Percentiles rank a stretch among this genome's conserved stretches.
phyloP scores from a whole-genome alignment of 2,329 filamentous ascomycete genomes.

The Cercospora zeina region DNA sequence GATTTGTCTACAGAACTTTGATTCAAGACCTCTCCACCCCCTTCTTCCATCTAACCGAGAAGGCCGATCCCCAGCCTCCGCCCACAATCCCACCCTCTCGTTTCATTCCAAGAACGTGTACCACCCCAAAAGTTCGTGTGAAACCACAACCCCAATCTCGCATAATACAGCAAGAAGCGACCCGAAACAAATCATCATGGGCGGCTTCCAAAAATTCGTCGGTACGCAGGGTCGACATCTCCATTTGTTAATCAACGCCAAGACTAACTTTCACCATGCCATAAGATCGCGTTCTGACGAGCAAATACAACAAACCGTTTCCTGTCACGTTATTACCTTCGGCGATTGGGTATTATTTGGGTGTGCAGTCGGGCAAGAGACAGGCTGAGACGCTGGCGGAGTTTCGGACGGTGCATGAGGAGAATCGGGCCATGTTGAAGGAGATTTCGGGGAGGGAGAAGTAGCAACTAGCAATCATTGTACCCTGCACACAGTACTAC shows the following conservation, averaged over 20 bases:
- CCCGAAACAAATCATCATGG: constrained; percentile 12
- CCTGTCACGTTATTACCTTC: constrained; percentile 38
- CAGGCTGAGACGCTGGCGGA: constrained; percentile 36
- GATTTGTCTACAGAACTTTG: background rate
- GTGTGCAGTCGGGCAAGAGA: constrained; percentile 37
- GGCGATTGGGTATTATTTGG: constrained; percentile 38
- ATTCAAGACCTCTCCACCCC: background rate
- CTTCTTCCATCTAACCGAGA: background rate
- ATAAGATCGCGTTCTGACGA: constrained; percentile 37
- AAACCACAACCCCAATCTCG: no score
- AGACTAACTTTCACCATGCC: background rate
- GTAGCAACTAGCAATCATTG: no score
- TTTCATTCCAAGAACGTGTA: constrained; percentile 3
- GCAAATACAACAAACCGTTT: constrained; percentile 40
- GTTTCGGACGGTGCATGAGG: constrained; percentile 32
- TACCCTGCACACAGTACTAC: no score
- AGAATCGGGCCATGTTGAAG: constrained; percentile 30
- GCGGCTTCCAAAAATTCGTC: constrained; percentile 26
- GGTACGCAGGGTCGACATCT: constrained; percentile 11
- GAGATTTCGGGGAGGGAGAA: constrained; percentile 27
- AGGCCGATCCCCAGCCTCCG: constrained; percentile 1
- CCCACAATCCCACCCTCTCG: no score
- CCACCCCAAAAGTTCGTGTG: background rate
- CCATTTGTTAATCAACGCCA: background rate
- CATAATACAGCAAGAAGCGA: background rate